Conservation (phyloP, 2,329 filamentous ascomycete species). For the Aspergillus ruber region DNA sequence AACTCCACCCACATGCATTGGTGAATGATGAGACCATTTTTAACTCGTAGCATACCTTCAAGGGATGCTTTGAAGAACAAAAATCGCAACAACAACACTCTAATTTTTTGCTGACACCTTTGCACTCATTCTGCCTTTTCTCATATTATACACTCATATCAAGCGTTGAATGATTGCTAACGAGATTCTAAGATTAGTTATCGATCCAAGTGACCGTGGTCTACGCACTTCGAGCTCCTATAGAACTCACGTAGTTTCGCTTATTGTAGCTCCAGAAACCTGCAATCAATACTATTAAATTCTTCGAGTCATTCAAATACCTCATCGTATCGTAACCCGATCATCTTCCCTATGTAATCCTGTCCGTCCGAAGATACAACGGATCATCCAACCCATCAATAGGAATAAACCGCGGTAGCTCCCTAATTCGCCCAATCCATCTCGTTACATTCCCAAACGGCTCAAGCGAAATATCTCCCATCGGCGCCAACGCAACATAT, state of each 20-base stretch:
- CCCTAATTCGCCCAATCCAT: too few species aligned
- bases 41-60: constrained; percentile 52
- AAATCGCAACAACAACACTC: constrained; percentile 60
- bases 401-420: too few species aligned
- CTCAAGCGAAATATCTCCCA: too few species aligned
- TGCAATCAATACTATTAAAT: too few species aligned
- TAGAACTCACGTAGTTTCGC: background rate
- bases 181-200: background rate
- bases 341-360: too few species aligned
- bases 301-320: too few species aligned
- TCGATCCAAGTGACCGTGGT: background rate
- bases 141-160: background rate
- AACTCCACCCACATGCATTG: constrained; percentile 15
- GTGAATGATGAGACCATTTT: constrained; percentile 58
- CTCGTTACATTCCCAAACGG: too few species aligned
- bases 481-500: too few species aligned
- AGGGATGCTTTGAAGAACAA: constrained; percentile 48
- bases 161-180: constrained; percentile 1
- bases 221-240: too few species aligned
- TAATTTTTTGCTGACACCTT: constrained; percentile 64
- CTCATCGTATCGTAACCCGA: too few species aligned
- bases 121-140: constrained; percentile 6
- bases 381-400: too few species aligned
- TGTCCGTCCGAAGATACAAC: too few species aligned
- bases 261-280: background rate